A percentile compares a stretch with the other conserved stretches of the same genome.
Evolutionary conservation across 1,284 basidiomycete genomes (phyloP).

Genomic region (Apiotrichum montevideense): DNA sequence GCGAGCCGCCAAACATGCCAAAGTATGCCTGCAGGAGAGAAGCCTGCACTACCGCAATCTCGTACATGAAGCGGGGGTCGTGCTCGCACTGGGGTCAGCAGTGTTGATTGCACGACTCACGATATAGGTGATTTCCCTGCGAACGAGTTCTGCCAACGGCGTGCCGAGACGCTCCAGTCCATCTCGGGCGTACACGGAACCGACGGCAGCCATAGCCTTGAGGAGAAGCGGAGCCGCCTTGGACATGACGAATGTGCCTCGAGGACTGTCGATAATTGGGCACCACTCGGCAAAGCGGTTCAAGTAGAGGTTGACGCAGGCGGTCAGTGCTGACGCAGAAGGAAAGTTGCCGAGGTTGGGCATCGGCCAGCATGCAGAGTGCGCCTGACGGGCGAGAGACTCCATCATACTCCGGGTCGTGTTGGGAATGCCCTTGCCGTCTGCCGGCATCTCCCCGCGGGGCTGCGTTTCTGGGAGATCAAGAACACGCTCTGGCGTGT

Average conservation of each 20-base stretch:
- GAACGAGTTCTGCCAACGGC: constrained; percentile 19
- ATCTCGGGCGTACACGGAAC: constrained; percentile 21
- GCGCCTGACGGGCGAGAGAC: constrained; percentile 15
- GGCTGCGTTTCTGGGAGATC: constrained; percentile 1
- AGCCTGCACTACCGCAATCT: constrained; percentile 19
- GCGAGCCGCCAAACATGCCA: constrained; percentile 21
- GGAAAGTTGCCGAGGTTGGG: constrained; percentile 22
- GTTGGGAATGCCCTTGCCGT: neutral
- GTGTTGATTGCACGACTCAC: constrained; percentile 7
- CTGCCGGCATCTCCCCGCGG: neutral
- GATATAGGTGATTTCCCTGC: constrained; percentile 20
- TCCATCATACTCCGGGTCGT: constrained; percentile 11
- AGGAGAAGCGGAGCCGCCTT: constrained; percentile 17
- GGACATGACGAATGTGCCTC: constrained; percentile 9
- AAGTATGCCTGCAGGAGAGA: constrained; percentile 18
- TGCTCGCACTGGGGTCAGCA: constrained; percentile 15
- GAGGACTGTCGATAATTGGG: constrained; percentile 14
- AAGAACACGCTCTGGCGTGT: constrained; percentile 13
- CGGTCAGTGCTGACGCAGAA: constrained; percentile 12
- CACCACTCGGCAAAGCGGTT: constrained; percentile 21
- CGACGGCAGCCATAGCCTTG: constrained; percentile 20
- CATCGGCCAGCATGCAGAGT: constrained; percentile 15
- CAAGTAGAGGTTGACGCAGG: constrained; percentile 21
- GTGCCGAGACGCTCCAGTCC: constrained; percentile 13
- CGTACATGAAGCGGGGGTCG: constrained; percentile 20